Evolutionary conservation across 2,329 filamentous ascomycete genomes (phyloP), one percentile per base, ranked within the genome.

Genomic region (Hymenoscyphus fraxineus): DNA sequence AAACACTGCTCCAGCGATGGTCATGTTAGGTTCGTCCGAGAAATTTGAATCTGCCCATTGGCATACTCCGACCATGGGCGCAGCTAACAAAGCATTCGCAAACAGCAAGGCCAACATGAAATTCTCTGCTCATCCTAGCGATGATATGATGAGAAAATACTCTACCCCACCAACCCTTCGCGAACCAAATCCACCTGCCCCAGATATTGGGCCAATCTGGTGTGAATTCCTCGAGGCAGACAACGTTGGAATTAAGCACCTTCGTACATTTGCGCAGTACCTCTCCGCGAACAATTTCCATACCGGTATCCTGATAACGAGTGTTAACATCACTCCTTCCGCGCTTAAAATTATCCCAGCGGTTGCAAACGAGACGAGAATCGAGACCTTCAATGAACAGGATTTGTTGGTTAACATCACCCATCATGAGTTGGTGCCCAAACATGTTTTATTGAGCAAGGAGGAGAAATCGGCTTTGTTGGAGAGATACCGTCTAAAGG

Each of bases 401-500:
- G 95, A 99, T 79, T 80, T 99, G 72, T 84, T 98, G 66, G 93
- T 99, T 78, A 99, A 99, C 80, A 98, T 99, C 78, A 98, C 94
- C 65, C 91, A 93, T 77, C 95, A 99, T 80, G 94, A 98, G 79
- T 85, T 99, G 63, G 95, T 99, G 38, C 95, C 95, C 56, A 93
- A 91, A 76, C 95, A 99, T 76, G 88, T 98, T 44, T 80, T 98
- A 66, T 86, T 99, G 64, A 96, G 92, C 73, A 85, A 88, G 57
- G 92, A 96, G 73, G 95, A 99, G 82, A 97, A 97, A 85, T 80
- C 81, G 58, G 89, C 90, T 44, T 80, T 99, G 73, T 83, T 99
- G 66, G 88, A 93, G 79, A 84, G 95, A 68, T 99, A 99, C 80
- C 87, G 95, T 59, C 80, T 99, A 77, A 98, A 97, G 86, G 95